Evolutionary conservation across 2,329 filamentous ascomycete genomes (phyloP).

Genomic region (Sporothrix pallida): DNA sequence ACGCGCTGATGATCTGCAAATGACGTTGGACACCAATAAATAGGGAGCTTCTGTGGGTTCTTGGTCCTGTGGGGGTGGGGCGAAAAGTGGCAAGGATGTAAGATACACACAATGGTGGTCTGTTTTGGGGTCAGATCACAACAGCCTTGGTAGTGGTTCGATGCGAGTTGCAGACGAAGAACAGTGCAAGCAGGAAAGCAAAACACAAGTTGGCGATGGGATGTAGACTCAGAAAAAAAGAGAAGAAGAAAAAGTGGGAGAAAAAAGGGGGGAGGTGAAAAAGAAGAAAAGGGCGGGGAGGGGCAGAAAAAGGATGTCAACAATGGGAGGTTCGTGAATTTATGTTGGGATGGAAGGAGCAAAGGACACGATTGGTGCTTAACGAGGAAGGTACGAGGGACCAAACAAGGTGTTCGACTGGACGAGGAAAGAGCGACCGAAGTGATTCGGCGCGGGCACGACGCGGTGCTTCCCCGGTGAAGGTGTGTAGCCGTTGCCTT

Average conservation of each 20-base stretch:
- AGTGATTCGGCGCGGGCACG: neutral
- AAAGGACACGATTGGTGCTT: neutral
- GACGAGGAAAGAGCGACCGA: slow-evolving; percentile 29
- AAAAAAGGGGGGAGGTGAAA: slow-evolving; percentile 35
- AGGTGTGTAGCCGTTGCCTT: slow-evolving; percentile 1
- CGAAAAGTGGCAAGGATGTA: slow-evolving; percentile 38
- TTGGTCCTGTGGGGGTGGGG: slow-evolving; percentile 41
- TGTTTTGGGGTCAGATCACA: neutral
- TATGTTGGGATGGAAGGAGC: slow-evolving; percentile 24
- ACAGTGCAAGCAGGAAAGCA: neutral
- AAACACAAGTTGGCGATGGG: slow-evolving; percentile 38
- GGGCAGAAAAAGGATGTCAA: slow-evolving; percentile 33
- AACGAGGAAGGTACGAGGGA: neutral
- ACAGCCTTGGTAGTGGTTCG: slow-evolving; percentile 1
- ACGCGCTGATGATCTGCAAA: slow-evolving; percentile 1
- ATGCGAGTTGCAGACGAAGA: neutral
- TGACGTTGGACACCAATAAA: neutral
- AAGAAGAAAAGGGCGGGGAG: slow-evolving; percentile 44
- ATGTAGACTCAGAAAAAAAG: slow-evolving; percentile 34
- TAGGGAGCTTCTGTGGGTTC: slow-evolving; percentile 36
- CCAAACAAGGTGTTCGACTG: neutral
- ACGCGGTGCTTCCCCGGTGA: neutral
- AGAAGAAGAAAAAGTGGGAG: neutral
- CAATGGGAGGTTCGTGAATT: slow-evolving; percentile 1
- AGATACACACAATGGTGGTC: slow-evolving; percentile 24